Percentiles rank a stretch among this genome's conserved stretches.
Evolutionary conservation across 2,329 filamentous ascomycete species (phyloP).

Genomic region (Ceratocystis diversiconidia): DNA sequence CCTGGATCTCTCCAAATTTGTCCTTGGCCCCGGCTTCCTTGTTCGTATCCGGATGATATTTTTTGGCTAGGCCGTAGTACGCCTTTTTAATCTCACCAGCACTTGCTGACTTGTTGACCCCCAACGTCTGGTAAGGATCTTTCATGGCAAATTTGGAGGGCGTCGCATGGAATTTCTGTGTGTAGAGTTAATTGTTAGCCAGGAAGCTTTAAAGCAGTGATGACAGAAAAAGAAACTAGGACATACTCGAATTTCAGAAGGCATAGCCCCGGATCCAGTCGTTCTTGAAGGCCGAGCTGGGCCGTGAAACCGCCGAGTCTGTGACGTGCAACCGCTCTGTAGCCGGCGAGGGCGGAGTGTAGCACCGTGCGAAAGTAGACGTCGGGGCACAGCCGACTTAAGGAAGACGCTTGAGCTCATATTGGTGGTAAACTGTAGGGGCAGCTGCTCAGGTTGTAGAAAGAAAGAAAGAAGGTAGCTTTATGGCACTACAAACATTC

Average conservation of each 20-base stretch:
- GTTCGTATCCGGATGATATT: slow-evolving; percentile 95
- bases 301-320: slow-evolving; percentile 24
- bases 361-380: slow-evolving; percentile 31
- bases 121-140: slow-evolving; percentile 78
- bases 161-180: slow-evolving; percentile 48
- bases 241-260: slow-evolving; percentile 5
- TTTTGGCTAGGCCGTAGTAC: slow-evolving; percentile 95
- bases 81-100: slow-evolving; percentile 90
- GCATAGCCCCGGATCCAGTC: slow-evolving; percentile 2
- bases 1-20: slow-evolving; percentile 82
- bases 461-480: not conserved
- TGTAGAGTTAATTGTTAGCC: not conserved
- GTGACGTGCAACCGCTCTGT: slow-evolving; percentile 28
- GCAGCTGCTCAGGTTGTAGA: not conserved
- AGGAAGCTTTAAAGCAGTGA: not conserved
- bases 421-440: slow-evolving; percentile 18
- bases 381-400: slow-evolving; percentile 34
- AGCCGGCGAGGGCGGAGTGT: slow-evolving; percentile 30
- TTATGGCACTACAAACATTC: not conserved
- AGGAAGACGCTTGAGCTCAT: slow-evolving; percentile 37
- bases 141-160: slow-evolving; percentile 37
- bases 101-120: slow-evolving; percentile 68
- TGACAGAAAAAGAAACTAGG: not conserved
- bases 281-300: slow-evolving; percentile 7
- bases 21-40: slow-evolving; percentile 90